A percentile compares a stretch with the other conserved stretches of the same genome.
phyloP scores from a whole-genome alignment of 768 basidiomycete genomes.

The Phlegmacium glaucopus region DNA sequence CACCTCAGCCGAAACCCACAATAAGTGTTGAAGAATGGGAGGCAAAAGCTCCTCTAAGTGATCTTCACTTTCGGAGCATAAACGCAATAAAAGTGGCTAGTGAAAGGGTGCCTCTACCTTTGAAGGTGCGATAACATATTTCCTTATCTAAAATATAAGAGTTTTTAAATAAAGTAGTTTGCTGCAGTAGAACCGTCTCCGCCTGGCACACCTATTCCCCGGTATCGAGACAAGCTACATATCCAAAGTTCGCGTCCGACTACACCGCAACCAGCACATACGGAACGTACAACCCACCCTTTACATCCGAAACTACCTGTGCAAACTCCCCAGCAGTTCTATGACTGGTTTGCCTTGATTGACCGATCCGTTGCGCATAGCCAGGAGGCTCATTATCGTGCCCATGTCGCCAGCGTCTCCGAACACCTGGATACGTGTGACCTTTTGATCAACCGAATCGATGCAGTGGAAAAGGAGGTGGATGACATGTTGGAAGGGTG shows the following conservation, averaged over 20 bases:
- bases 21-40: conserved; percentile 93
- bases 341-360: conserved; percentile 92
- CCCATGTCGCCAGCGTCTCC: conserved; percentile 74
- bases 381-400: conserved; percentile 90
- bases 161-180: conserved; percentile 7
- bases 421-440: conserved; percentile 80
- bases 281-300: conserved; percentile 35
- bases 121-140: conserved; percentile 54
- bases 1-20: conserved; percentile 14
- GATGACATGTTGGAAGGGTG: conserved; percentile 82
- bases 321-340: conserved; percentile 91
- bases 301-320: conserved; percentile 77
- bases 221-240: conserved; percentile 12
- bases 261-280: conserved; percentile 29
- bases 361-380: conserved; percentile 89
- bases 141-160: background rate
- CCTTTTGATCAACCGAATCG: conserved; percentile 63
- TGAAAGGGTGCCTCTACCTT: conserved; percentile 61
- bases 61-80: conserved; percentile 67
- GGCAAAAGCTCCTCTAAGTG: conserved; percentile 68
- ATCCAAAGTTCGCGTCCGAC: conserved; percentile 33
- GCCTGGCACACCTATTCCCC: conserved; percentile 13
- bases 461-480: conserved; percentile 71
- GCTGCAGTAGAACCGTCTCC: conserved; percentile 10
- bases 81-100: conserved; percentile 55